Evolutionary conservation across 441 rosid genomes (phyloP), one percentile per base, ranked within the genome.

Genomic region (Eutrema salsugineum): DNA sequence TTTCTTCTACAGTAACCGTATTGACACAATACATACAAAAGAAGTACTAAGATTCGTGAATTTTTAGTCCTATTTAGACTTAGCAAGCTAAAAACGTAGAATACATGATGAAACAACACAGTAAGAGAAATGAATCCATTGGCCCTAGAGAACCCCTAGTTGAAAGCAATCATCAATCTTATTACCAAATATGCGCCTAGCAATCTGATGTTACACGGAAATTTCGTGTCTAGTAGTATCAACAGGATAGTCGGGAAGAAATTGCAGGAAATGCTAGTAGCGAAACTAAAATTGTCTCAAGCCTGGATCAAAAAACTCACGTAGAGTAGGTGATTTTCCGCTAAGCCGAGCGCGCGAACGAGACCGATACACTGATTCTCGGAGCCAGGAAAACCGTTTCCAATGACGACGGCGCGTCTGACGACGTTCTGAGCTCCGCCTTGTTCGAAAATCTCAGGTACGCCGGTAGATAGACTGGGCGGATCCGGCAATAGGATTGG

Each of bases 341-440:
- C 77, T 30, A 94, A 81, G 24, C 98, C 98, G 36, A 94, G 92
- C 5, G 98, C 91, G 40, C 89, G 88, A 69, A 87, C 88, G 82
- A 93, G 83, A 15, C 98, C 98, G 62, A 93, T 77, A 75, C 89
- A 78, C 82, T 93, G 98, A 73, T 91, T 88, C 82, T 93, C 98
- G 11, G 97, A 85, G 47, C 86, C 87, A 22, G 91, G 73, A 43
- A 81, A 86, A 17, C 97, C 94, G 80, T 84, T 93, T n/a, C 98
- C 97, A 16, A 93, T 88, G 12, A 93, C 81, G 60, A 91, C 91
- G 62, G 97, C 97, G 65, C 97, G 96, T 43, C 98, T 80, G 59
- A 93, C 78, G 33, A 87, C 84, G 81, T 77, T 81, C 75, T 87
- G 82, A 2, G 87, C 73, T 10, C 94, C 97, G 71, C 81, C 90